Evolutionary conservation across 768 basidiomycete species (phyloP), one percentile per base, ranked within the genome.

Genomic region (Lactarius akahatsu): DNA sequence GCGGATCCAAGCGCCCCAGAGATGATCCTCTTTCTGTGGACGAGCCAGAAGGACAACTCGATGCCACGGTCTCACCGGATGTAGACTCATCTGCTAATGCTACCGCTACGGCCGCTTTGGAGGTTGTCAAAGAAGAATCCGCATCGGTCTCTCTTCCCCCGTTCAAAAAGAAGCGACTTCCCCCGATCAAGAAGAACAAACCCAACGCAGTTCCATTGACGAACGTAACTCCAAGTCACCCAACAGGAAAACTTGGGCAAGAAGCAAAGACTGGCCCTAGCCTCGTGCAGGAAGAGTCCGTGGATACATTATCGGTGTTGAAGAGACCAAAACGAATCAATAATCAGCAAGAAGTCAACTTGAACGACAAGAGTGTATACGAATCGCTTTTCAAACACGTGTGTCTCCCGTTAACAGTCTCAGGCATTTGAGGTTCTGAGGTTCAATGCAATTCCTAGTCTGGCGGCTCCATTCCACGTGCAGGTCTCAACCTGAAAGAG

Each of bases 381-480:
- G 65, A 63, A 47, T 65, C 69, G 28, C 61, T 73, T 41, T 72
- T 73, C 54, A 73, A 73, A 58, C 34, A 65, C 38, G 72, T 73
- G 58, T 41, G 72, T 70, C 18, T 34, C 59, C 50, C 47, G 52
- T 54, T 57, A 47, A n/a, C 34, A 28, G 41, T 30, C 57, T 52
- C 45, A 18, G 34, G 16, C 23, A 28, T 40, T 43, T 54, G 26
- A 47, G 32, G 43, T 45, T 61, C 40, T 54, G 26, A 47, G 32
- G 43, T 45, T 61, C 40, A 54, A 70, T 38, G 34, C 16, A 13
- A 15, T 30, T 50, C 36, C 52, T 40, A 73, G 72, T 61, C 67
- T 8, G 70, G 69, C 16, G 52, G 67, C 57, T 62, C 64, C 50
- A 62, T 67, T 18, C 71, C 72, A 45, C 69, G 71, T 38, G 70